Base-by-base conservation (phyloP, 148 eudicot genomes). In the Arbutus unedo region DNA sequence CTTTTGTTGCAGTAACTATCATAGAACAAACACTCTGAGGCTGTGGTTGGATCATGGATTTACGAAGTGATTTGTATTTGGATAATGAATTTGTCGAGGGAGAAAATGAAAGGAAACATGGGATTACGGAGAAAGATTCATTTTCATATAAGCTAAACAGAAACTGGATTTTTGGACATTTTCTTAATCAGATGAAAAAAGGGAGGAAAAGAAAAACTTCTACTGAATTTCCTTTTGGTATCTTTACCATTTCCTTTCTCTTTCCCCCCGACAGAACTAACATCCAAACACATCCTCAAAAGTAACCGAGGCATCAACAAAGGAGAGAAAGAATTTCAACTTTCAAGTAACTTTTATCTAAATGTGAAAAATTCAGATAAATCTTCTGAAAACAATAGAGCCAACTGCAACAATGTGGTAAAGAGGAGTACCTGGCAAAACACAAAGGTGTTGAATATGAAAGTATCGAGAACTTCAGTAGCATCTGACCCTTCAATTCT, bases 381-480 rank as follows among this genome's bases (percentile, higher is more conserved):
- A 47, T 57, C 2, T 56, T 53, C 3, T 51, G 56, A 18, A 8
- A 71, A 71, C 78, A 19, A 18, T 71, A 72, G 1, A 72, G 51
- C 51, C 9, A 72, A 2, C n/a, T 14, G 14, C 4, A 49, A 6
- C 2, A 53, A 56, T 67, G 81, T 50, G 78, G 18, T 13, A 23
- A 59, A 74, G 49, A 13, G 44, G 44, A 43, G 71, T 87, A 90
- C 91, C 91, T 90, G 93, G 81, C 93, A 90, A n/a, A 90, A 85
- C 49, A 90, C 93, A 31, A 90, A 90, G 44, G 89, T 81, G 81
- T 90, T 90, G 88, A 90, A 90, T 10, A 90, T 87, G 80, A 90
- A 53, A 31, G 93, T 90, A 74, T 87, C 68, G 53, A 90, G 89
- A 82, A 90, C 79, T 25, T 16, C 82, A 0, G 82, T 81, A 73